Percentiles rank a stretch among this genome's conserved stretches.
Conservation (phyloP, 2,329 filamentous ascomycete species). For the Trichophyton equinum region DNA sequence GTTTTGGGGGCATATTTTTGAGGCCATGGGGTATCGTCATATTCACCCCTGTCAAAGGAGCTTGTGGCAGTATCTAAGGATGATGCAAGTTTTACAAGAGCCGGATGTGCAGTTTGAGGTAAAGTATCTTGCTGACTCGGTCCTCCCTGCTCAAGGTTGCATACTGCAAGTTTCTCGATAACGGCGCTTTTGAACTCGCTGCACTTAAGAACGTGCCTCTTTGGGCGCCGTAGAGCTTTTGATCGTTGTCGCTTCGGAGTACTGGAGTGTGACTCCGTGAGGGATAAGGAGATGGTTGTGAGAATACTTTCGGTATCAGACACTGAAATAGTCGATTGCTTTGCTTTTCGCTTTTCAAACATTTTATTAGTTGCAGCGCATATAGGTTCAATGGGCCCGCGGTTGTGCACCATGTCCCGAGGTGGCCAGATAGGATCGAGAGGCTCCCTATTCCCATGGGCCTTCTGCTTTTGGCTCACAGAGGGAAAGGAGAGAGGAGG, state of each 20-base stretch:
- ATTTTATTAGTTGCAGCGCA: neutral
- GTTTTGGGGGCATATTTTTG: slow-evolving; percentile 70
- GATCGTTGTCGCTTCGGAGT: neutral
- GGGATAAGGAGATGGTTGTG: neutral
- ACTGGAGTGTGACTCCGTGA: neutral
- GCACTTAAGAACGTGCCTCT: slow-evolving; percentile 1
- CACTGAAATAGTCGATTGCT: slow-evolving; percentile 23
- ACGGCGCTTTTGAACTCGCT: neutral
- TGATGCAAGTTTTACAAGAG: slow-evolving; percentile 47
- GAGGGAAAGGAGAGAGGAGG: neutral
- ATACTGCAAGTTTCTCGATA: neutral
- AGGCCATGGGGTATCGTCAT: slow-evolving; percentile 60
- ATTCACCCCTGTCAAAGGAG: slow-evolving; percentile 67
- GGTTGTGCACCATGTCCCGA: slow-evolving; percentile 34
- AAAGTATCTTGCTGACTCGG: neutral
- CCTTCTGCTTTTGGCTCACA: neutral
- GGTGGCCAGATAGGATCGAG: slow-evolving; percentile 31
- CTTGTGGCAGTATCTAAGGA: slow-evolving; percentile 52
- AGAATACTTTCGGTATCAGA: slow-evolving; percentile 25
- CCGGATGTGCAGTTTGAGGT: slow-evolving; percentile 38
- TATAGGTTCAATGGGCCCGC: slow-evolving; percentile 17
- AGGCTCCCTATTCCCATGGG: slow-evolving; percentile 14
- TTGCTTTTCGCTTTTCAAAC: slow-evolving; percentile 26
- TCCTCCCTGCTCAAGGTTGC: neutral
- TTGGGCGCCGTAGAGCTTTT: slow-evolving; percentile 6